Evolutionary conservation across 2,329 filamentous ascomycete genomes (phyloP).

Genomic region (Epichloe sibirici): DNA sequence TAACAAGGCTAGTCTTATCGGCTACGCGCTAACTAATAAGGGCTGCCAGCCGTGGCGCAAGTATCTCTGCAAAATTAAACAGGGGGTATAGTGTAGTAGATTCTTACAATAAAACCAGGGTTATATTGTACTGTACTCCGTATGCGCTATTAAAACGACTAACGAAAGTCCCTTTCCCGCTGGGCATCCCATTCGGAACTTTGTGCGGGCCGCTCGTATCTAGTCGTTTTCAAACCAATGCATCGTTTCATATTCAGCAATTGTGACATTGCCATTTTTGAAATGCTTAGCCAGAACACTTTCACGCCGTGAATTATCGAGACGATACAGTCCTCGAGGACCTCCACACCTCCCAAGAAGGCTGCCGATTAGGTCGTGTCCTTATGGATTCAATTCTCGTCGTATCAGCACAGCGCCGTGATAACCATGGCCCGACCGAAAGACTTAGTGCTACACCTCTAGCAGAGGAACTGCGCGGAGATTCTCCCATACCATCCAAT

Average conservation of each 20-base stretch:
- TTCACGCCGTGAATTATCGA: neutral
- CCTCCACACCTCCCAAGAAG: neutral
- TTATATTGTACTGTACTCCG: neutral
- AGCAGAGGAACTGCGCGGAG: slow-evolving; percentile 15
- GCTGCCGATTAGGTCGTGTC: neutral
- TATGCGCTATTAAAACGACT: neutral
- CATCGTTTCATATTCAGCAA: neutral
- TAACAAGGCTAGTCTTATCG: too few relatives aligned
- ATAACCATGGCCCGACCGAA: slow-evolving; percentile 3
- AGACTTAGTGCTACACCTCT: slow-evolving; percentile 6
- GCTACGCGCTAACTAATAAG: too few relatives aligned
- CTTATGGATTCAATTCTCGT: slow-evolving; percentile 6
- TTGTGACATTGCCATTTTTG: neutral
- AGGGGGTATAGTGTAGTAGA: too few relatives aligned
- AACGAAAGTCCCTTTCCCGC: neutral
- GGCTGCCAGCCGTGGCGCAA: too few relatives aligned
- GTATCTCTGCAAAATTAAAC: too few relatives aligned
- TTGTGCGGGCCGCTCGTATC: neutral
- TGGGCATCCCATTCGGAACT: neutral
- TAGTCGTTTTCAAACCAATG: neutral
- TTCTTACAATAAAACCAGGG: too few relatives aligned
- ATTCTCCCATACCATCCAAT: slow-evolving; percentile 21
- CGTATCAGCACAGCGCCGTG: slow-evolving; percentile 1
- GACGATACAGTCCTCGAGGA: neutral
- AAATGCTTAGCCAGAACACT: neutral